A percentile compares a stretch with the other conserved stretches of the same genome.
Conservation (phyloP, 1,284 basidiomycete species). For the Ustilago lituana region DNA sequence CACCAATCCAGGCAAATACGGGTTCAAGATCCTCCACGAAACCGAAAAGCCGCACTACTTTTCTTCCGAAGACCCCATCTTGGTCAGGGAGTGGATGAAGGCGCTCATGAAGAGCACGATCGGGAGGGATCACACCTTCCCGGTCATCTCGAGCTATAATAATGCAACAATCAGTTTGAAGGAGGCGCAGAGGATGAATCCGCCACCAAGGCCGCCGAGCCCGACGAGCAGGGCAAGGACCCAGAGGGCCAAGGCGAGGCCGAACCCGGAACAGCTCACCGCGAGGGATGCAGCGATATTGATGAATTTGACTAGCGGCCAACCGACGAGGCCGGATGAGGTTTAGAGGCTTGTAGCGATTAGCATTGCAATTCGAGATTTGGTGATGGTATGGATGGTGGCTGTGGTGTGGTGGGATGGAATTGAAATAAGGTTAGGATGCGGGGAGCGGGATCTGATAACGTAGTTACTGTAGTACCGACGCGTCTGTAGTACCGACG, state of each 20-base stretch:
- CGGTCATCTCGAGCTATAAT: slow-evolving; percentile 95
- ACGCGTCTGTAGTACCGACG: no score
- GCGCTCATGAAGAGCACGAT: slow-evolving; percentile 99
- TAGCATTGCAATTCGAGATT: no score
- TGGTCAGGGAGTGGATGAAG: slow-evolving; percentile 98
- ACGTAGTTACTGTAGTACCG: no score
- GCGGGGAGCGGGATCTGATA: no score
- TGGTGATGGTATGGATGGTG: no score
- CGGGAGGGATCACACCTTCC: slow-evolving; percentile 72
- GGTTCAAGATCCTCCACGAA: slow-evolving; percentile 93
- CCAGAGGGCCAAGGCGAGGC: slow-evolving; percentile 84
- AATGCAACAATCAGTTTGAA: slow-evolving; percentile 94
- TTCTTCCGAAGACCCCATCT: slow-evolving; percentile 83
- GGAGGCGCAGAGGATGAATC: slow-evolving; percentile 95
- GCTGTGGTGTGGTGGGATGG: no score
- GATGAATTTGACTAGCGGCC: slow-evolving; percentile 52
- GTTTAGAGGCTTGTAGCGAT: slow-evolving; percentile 4
- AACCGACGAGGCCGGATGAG: slow-evolving; percentile 27
- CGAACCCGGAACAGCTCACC: slow-evolving; percentile 89
- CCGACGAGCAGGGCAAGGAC: slow-evolving; percentile 86
- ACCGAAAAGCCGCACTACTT: slow-evolving; percentile 88
- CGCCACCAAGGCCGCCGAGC: slow-evolving; percentile 91
- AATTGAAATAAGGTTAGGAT: no score
- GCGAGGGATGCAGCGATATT: slow-evolving; percentile 70
- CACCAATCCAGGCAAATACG: slow-evolving; percentile 89